Evolutionary conservation across 495 filamentous ascomycete species (phyloP).

Genomic region (Hypoxylon rickii): DNA sequence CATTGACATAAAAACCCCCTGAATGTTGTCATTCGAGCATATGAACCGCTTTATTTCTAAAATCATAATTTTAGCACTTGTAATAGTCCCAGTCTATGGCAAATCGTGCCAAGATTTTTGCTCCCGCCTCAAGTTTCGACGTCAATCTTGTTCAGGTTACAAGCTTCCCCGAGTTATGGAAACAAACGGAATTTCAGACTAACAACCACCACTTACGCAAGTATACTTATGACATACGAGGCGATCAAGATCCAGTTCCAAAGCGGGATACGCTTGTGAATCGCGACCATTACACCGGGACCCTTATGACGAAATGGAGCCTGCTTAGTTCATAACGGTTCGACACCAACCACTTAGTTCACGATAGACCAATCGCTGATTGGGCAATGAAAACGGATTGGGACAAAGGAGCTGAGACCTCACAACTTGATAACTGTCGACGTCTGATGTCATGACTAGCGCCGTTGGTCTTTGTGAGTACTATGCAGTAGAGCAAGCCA

Average conservation of each 20-base stretch:
- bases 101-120: slow-evolving; percentile 12
- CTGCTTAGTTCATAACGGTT: slow-evolving; percentile 14
- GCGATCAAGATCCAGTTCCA: slow-evolving; percentile 15
- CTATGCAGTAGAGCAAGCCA: not conserved
- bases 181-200: too few relatives aligned
- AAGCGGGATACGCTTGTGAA: slow-evolving; percentile 1
- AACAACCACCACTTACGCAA: slow-evolving; percentile 26
- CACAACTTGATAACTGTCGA: slow-evolving; percentile 13
- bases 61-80: too few relatives aligned
- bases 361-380: slow-evolving; percentile 16
- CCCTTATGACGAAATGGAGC: slow-evolving; percentile 25
- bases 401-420: slow-evolving; percentile 21
- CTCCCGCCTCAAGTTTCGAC: slow-evolving; percentile 3
- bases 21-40: too few relatives aligned
- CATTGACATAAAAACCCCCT: too few relatives aligned
- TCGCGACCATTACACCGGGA: slow-evolving; percentile 12
- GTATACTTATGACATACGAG: slow-evolving; percentile 7
- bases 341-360: slow-evolving; percentile 21
- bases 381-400: slow-evolving; percentile 23
- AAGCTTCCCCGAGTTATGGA: too few relatives aligned
- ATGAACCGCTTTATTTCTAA: too few relatives aligned
- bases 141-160: slow-evolving; percentile 5
- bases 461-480: slow-evolving; percentile 3
- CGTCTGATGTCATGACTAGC: slow-evolving; percentile 31
- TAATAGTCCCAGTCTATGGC: too few relatives aligned